Base-by-base conservation (phyloP, 2,329 filamentous ascomycete genomes). In the Mariannaea sp. region DNA sequence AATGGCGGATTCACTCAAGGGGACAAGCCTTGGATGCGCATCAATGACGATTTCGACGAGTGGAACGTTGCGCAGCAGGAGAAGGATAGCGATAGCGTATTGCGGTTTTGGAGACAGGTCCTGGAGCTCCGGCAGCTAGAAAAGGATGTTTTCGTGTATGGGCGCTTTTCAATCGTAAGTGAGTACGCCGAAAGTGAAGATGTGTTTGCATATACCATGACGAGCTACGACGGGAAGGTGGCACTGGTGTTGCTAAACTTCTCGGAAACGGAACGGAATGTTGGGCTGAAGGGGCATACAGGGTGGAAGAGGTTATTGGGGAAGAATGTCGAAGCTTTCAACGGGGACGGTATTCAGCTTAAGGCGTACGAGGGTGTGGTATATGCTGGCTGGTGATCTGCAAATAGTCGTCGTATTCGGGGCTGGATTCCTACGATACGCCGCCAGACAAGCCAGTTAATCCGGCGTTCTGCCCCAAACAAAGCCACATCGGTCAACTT, bases 1-100 rank as follows among this genome's bases (percentile, higher is more conserved):
- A 73, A 84, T 55, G 80, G 77, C 0, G 84, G 84, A 0, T 70
- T 70, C 14, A 59, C 63, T 24, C 5, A 24, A 1, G 5, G 42
- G 0, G 51, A 42, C 0, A 56, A 52, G 2, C 61, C 65, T 1
- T 70, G 68, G 68, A 70, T 70, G 65, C 46, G 56, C 0, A 47
- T 65, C 3, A 66, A 70, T 13, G 60, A 68, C 2, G 60, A 68
- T 12, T 66, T 50, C 1, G 5, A 10, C 0, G 2, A 58, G 2
- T 62, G 56, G 51, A 69, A 69, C 5, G 62, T 65, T 14, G 42
- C 36, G 0, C 3, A 41, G 0, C 64, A 65, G 22, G 52, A 56
- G 13, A 29, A 43, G 0, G 57, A 67, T 1, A 1, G 16, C 0
- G 38, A 55, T 2, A 65, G 64, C 10, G 59, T 66, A 1, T 41